These are phyloP conservation scores for Nicotiana obtusifolia DNA, from an alignment of 257 asterid species.

Conservation along the genomic window DNA sequence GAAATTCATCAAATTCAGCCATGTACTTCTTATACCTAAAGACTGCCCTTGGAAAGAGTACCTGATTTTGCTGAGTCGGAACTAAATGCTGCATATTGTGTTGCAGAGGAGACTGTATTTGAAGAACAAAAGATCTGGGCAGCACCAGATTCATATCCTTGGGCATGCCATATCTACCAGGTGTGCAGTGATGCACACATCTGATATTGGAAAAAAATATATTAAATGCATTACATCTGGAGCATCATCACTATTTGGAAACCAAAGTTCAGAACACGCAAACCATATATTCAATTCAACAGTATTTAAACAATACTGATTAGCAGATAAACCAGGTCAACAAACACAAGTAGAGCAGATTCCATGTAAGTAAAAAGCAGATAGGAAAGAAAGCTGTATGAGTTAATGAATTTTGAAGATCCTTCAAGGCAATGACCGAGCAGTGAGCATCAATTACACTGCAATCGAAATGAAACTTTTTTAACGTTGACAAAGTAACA, in stretches of 20 bases:
- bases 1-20: too few relatives aligned
- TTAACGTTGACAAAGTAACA: too few relatives aligned
- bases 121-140: slow-evolving; percentile 92
- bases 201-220: slow-evolving; percentile 17
- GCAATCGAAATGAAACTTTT: not conserved
- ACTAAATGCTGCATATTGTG: slow-evolving; percentile 49
- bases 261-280: not conserved
- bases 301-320: not conserved
- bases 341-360: not conserved
- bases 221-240: not conserved
- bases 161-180: slow-evolving; percentile 91
- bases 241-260: not conserved
- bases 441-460: not conserved
- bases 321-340: not conserved
- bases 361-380: not conserved
- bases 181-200: slow-evolving; percentile 74
- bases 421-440: not conserved
- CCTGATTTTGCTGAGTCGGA: slow-evolving; percentile 68
- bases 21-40: too few relatives aligned
- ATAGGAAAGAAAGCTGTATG: not conserved
- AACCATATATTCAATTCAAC: not conserved
- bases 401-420: not conserved
- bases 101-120: slow-evolving; percentile 65
- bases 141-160: slow-evolving; percentile 83
- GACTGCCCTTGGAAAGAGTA: slow-evolving; percentile 10